These are phyloP conservation scores for Lycium ferocissimum DNA, from an alignment of 257 asterid species.

Conservation along the genomic window DNA sequence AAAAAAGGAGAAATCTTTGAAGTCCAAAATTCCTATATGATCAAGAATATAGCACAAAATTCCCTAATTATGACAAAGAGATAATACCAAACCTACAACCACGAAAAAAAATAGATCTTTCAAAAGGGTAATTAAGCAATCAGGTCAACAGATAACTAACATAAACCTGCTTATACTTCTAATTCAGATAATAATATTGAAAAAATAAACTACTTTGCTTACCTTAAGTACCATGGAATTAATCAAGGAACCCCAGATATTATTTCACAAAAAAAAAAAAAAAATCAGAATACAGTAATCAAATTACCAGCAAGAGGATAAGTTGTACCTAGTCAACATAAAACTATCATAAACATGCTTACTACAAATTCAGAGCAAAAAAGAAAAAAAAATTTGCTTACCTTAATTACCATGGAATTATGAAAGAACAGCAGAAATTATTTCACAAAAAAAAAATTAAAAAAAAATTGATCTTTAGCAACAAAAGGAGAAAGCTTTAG, in stretches of 20 bases:
- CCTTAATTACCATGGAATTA: neutral
- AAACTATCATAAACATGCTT: neutral
- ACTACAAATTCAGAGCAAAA: neutral
- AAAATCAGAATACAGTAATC: neutral
- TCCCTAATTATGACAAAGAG: neutral
- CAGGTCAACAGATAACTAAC: neutral
- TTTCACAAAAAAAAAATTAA: neutral
- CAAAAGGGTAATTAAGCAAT: slow-evolving; percentile 10
- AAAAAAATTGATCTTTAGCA: neutral
- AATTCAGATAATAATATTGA: neutral
- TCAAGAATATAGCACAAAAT: neutral
- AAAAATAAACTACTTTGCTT: neutral
- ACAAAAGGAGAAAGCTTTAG: neutral
- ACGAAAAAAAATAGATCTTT: neutral
- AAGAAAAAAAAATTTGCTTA: neutral
- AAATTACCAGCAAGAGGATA: too few species aligned
- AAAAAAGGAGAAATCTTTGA: neutral
- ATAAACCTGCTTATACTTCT: neutral
- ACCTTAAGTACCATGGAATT: neutral
- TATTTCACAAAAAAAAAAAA: too few species aligned
- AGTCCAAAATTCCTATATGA: neutral
- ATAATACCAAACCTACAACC: neutral
- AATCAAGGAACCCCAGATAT: neutral
- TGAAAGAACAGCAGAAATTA: neutral
- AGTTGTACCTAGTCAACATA: neutral